Evolutionary conservation across 1,139 yeast genomes (phyloP), one percentile per base, ranked within the genome.

Genomic region (Protomyces inouyei): DNA sequence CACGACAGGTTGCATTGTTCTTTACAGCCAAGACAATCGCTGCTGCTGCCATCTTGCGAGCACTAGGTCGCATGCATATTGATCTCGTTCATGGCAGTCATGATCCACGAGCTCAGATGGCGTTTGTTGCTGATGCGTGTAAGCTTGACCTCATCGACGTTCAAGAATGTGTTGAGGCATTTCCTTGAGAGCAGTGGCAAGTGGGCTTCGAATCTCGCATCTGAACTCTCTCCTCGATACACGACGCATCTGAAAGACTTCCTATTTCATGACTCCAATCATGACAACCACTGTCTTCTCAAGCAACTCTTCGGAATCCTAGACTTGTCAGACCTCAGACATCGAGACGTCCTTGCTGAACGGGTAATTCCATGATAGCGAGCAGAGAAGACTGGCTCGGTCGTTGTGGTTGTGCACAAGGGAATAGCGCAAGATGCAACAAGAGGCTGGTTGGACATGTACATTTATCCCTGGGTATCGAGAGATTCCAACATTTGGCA

Each of bases 21-120:
- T 59, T 52, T n/a, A 43, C 52, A n/a, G 63, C 63, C 14, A 52
- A 40, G 37, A 59, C 63, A 10, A 23, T 59, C 18, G 57, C 63
- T 10, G 52, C 63, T 9, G 43, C 51, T n/a, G 53, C 55, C 10
- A 45, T 59, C 28, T 12, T 59, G 23, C 53, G 28, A 8, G 56
- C 63, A 10, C 48, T 43, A 16, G 9, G 5, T 10, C 48, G 48
- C 2, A n/a, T 43, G 48, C 48, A 43, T 10, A 43, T 43, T 10
- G 12, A 18, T 16, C 25, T 43, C 12, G 25, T 43, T 12, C 23
- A 43, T 18, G 48, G 48, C 48, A 43, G 48, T 18, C 12, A 2
- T 1, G 48, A 43, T 5, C 21, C 21, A 10, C 23, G 16, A 3
- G 48, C 8, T 4, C 23, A n/a, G 23, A n/a, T 43, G 8, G 28